phyloP scores from a whole-genome alignment of 1,284 basidiomycete species.

The Leccinum fallax region DNA sequence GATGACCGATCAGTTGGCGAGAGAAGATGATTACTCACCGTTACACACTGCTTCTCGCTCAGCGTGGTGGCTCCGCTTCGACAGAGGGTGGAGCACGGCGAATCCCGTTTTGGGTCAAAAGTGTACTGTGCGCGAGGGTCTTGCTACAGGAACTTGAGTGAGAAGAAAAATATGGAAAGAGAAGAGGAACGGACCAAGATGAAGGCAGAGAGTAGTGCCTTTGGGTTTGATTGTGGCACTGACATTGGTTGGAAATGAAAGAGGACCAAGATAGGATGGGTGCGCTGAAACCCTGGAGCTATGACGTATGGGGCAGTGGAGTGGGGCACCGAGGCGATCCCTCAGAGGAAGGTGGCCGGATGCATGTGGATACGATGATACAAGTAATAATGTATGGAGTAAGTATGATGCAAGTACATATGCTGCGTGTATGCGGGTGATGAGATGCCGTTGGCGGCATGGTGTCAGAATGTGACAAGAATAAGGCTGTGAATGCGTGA shows the following conservation, averaged over 20 bases:
- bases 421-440: constrained; percentile 22
- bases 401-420: constrained; percentile 32
- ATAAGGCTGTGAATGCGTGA: constrained; percentile 18
- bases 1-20: constrained; percentile 11
- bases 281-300: constrained; percentile 1
- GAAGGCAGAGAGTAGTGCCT: constrained; percentile 37
- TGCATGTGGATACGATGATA: constrained; percentile 31
- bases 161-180: background rate
- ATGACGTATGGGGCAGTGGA: constrained; percentile 33
- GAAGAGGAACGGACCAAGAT: constrained; percentile 37
- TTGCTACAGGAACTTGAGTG: constrained; percentile 39
- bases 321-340: constrained; percentile 3
- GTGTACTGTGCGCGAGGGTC: constrained; percentile 55
- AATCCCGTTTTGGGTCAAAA: constrained; percentile 62
- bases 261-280: constrained; percentile 6
- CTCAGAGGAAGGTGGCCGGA: constrained; percentile 4
- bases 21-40: constrained; percentile 42
- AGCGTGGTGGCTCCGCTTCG: constrained; percentile 43
- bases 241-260: constrained; percentile 22
- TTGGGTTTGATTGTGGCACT: constrained; percentile 14
- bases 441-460: constrained; percentile 14
- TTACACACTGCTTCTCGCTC: constrained; percentile 56
- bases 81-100: constrained; percentile 65
- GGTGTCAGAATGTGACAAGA: constrained; percentile 13
- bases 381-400: constrained; percentile 26